Evolutionary conservation across 1,139 yeast species (phyloP).

Genomic region (Sugiyamaella japonica): DNA sequence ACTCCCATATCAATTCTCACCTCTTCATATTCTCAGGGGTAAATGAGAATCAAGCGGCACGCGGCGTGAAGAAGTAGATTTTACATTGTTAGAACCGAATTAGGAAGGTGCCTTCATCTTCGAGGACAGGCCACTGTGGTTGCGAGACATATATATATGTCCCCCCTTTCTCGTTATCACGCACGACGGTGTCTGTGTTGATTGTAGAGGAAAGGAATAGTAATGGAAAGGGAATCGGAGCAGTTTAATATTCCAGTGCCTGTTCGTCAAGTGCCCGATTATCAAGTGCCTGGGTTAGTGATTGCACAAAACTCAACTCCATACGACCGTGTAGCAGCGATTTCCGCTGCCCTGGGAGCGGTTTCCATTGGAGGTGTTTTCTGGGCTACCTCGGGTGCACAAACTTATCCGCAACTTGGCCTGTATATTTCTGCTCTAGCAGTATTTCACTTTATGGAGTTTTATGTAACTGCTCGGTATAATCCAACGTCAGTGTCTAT

Average conservation of each 20-base stretch:
- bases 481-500: slow-evolving; percentile 65
- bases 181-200: not conserved
- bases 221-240: not conserved
- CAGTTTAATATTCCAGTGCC: not conserved
- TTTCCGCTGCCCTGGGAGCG: slow-evolving; percentile 41
- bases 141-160: not conserved
- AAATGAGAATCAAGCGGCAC: not conserved
- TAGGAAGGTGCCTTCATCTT: not conserved
- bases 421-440: slow-evolving; percentile 56
- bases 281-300: not conserved
- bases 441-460: slow-evolving; percentile 79
- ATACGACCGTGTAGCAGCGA: slow-evolving; percentile 40
- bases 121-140: not conserved
- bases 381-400: not conserved
- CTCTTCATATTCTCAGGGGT: too few relatives aligned
- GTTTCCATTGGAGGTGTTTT: slow-evolving; percentile 23
- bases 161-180: not conserved
- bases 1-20: too few relatives aligned
- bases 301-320: not conserved
- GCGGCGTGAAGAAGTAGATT: not conserved
- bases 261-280: not conserved
- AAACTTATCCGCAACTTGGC: slow-evolving; percentile 41
- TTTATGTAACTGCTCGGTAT: slow-evolving; percentile 69
- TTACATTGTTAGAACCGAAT: not conserved
- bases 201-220: not conserved